Evolutionary conservation across 2,329 filamentous ascomycete genomes (phyloP), one percentile per base, ranked within the genome.

Genomic region (Xylaria digitata): DNA sequence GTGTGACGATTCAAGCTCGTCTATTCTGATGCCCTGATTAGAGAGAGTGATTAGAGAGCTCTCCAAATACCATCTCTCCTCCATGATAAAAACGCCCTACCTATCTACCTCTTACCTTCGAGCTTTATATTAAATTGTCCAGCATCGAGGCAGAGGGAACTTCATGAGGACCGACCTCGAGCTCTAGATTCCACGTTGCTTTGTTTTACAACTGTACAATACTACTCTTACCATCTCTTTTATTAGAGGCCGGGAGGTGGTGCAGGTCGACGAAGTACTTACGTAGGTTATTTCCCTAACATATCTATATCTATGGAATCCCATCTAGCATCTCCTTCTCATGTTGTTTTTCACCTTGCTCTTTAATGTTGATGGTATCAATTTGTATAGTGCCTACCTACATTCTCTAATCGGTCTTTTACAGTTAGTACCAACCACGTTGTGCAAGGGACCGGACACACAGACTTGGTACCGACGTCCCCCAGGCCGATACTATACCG

Each of bases 1-100:
- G 64, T 62, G 65, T 67, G 65, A 70, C 67, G 65, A 67, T 65
- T 70, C 61, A 54, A 65, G 57, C 61, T 67, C 48, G 54, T n/a
- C 32, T 34, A 34, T 9, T 34, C 40, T 59, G 42, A 21, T 37
- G 15, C 37, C 37, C 37, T 40, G 37, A 40, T 40, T 40, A 37
- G 8, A 37, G 26, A 40, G 11, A 40, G 13, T 37, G 43, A 30
- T 40, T 46, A 58, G 30, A 54, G n/a, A 55, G 40, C 53, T 67
- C 54, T 64, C 61, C 62, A 49, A 37, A 61, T 55, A n/a, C 49
- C 62, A 46, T 61, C 26, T 19, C 43, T 46, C 50, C 61, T 59
- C 19, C 7, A 63, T 65, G 58, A 65, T 66, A 62, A 66, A 62
- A 9, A 68, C 63, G 30, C 56, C 55, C 65, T 61, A 61, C 61